A percentile compares a stretch with the other conserved stretches of the same genome.
Conservation (phyloP, 805 yeast species). For the Lipomyces lipofer region DNA sequence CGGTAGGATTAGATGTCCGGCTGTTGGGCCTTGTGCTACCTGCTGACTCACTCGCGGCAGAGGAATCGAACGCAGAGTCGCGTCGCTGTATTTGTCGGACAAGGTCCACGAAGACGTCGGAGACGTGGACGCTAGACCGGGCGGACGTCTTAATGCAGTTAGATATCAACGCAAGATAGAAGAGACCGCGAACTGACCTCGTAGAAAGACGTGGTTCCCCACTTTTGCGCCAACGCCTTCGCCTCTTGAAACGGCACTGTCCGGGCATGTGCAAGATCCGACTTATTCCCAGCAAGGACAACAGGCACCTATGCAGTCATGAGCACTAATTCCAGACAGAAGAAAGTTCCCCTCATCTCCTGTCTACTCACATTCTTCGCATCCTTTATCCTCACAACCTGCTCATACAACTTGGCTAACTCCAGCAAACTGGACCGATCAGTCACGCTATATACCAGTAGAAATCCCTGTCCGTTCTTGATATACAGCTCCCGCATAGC, state of each 20-base stretch:
- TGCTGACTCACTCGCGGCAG: background rate
- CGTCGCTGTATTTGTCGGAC: slow-evolving; percentile 78
- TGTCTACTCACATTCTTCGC: too few species aligned
- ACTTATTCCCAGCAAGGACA: slow-evolving; percentile 90
- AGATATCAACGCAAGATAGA: background rate
- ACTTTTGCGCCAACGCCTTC: slow-evolving; percentile 13
- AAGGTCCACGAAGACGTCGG: slow-evolving; percentile 25
- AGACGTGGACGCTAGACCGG: slow-evolving; percentile 19
- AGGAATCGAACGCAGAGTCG: slow-evolving; percentile 44
- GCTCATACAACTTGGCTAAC: slow-evolving; percentile 76
- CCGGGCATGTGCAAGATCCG: slow-evolving; percentile 50
- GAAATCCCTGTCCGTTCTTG: slow-evolving; percentile 79
- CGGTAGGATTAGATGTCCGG: slow-evolving; percentile 3
- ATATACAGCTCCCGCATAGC: slow-evolving; percentile 81
- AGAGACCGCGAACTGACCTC: slow-evolving; percentile 10
- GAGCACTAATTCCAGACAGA: too few species aligned
- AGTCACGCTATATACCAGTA: slow-evolving; percentile 82
- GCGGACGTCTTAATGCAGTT: slow-evolving; percentile 22
- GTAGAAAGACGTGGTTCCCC: slow-evolving; percentile 28
- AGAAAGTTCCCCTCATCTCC: slow-evolving; percentile 44
- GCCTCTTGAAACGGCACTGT: slow-evolving; percentile 27
- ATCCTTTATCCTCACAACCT: slow-evolving; percentile 83
- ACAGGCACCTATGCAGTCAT: too few species aligned
- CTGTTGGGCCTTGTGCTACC: background rate
- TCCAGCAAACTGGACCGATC: slow-evolving; percentile 76